These are phyloP conservation scores for Glycine soja DNA, from an alignment of 306 rosid genomes.

Conservation along the genomic window DNA sequence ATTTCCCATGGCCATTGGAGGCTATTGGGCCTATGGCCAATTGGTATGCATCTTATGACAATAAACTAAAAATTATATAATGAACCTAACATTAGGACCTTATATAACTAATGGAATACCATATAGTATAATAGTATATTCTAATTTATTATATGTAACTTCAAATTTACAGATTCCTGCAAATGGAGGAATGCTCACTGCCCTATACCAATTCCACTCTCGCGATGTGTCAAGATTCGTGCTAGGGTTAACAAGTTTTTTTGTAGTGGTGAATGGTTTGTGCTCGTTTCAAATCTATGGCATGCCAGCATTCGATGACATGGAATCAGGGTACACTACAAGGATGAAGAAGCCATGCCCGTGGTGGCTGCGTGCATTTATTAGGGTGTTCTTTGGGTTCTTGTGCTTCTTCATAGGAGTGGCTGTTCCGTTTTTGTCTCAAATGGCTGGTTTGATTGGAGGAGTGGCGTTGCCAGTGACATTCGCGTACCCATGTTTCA, in stretches of 20 bases:
- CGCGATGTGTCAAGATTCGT: constrained; percentile 55
- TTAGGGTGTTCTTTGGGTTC: constrained; percentile 53
- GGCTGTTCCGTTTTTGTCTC: constrained; percentile 60
- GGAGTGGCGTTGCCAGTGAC: constrained; percentile 60
- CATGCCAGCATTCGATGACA: constrained; percentile 64
- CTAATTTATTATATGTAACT: neutral
- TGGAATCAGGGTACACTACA: constrained; percentile 57
- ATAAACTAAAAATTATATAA: neutral
- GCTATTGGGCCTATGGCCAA: constrained; percentile 69
- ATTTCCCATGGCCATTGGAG: constrained; percentile 61
- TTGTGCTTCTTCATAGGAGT: constrained; percentile 50
- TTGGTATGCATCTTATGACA: constrained; percentile 40
- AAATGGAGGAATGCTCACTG: constrained; percentile 58
- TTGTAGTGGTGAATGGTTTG: constrained; percentile 55
- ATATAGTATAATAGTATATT: neutral
- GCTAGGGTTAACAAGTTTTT: constrained; percentile 48
- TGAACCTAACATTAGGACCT: neutral
- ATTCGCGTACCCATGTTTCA: constrained; percentile 58
- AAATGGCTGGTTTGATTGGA: constrained; percentile 60
- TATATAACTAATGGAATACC: neutral
- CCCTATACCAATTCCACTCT: constrained; percentile 55
- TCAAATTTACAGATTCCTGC: constrained; percentile 52
- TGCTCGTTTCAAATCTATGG: constrained; percentile 64
- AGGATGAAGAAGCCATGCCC: constrained; percentile 61
- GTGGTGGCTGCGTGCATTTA: constrained; percentile 53